These are phyloP conservation scores for Podaxis sp. DNA, from an alignment of 768 basidiomycete species.

Conservation along the genomic window DNA sequence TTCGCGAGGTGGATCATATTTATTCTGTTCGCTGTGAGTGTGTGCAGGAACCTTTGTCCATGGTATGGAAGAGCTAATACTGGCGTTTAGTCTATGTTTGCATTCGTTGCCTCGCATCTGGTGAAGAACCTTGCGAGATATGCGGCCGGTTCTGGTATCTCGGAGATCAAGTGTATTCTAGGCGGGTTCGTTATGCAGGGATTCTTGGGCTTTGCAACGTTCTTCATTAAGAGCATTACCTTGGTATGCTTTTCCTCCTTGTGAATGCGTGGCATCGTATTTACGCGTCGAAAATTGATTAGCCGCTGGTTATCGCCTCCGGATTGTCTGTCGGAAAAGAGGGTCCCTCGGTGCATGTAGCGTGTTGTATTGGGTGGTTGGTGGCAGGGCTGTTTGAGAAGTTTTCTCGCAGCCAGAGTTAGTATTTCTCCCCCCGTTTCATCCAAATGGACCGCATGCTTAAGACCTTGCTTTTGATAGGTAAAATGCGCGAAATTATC, in stretches of 20 bases:
- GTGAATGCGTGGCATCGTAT: background rate
- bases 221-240: slow-evolving; percentile 91
- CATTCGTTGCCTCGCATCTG: slow-evolving; percentile 85
- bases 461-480: slow-evolving; percentile 28
- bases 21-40: slow-evolving; percentile 82
- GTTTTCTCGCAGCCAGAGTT: slow-evolving; percentile 88
- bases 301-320: slow-evolving; percentile 97
- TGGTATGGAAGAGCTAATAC: background rate
- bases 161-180: slow-evolving; percentile 97
- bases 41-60: background rate
- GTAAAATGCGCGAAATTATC: slow-evolving; percentile 85
- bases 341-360: slow-evolving; percentile 97
- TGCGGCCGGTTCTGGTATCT: slow-evolving; percentile 97
- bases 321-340: slow-evolving; percentile 98
- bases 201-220: slow-evolving; percentile 85
- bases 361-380: slow-evolving; percentile 88
- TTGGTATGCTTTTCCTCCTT: slow-evolving; percentile 51
- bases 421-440: slow-evolving; percentile 22
- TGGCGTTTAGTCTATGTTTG: slow-evolving; percentile 64
- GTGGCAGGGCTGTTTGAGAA: slow-evolving; percentile 82
- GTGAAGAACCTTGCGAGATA: slow-evolving; percentile 89
- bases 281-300: slow-evolving; percentile 12
- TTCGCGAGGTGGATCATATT: slow-evolving; percentile 82
- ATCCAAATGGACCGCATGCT: slow-evolving; percentile 15
- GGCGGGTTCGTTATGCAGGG: slow-evolving; percentile 98